phyloP scores from a whole-genome alignment of 2,329 filamentous ascomycete species.

The Sordariomycetes sp. region DNA sequence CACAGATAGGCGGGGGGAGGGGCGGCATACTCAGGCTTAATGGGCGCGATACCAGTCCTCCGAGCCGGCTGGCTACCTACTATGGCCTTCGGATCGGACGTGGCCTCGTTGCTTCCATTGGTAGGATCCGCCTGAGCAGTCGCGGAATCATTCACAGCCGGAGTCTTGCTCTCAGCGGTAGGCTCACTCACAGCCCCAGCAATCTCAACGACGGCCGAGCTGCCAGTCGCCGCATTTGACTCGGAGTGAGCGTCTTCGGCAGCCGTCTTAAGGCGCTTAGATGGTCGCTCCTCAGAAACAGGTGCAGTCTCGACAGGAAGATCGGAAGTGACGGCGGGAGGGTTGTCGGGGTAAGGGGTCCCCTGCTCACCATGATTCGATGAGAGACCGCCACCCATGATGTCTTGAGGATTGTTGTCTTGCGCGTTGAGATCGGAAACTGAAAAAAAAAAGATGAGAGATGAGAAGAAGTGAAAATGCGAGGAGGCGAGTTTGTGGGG shows the following conservation, averaged over 20 bases:
- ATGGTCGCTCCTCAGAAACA: slow-evolving; percentile 9
- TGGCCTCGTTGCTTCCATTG: background rate
- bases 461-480: background rate
- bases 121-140: background rate
- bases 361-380: background rate
- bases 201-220: background rate
- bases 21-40: slow-evolving; percentile 27
- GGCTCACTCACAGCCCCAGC: background rate
- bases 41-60: slow-evolving; percentile 16
- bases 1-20: background rate
- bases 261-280: slow-evolving; percentile 13
- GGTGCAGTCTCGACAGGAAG: background rate
- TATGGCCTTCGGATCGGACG: background rate
- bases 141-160: background rate
- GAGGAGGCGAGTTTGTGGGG: background rate
- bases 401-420: background rate
- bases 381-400: background rate
- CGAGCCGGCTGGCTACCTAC: slow-evolving; percentile 7
- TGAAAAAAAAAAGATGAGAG: background rate
- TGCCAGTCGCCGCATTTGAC: background rate
- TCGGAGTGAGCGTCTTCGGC: slow-evolving; percentile 4
- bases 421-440: background rate
- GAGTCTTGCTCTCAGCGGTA: background rate
- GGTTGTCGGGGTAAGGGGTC: background rate
- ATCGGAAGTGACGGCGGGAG: background rate